These are phyloP conservation scores for Cryptomeria japonica DNA, from an alignment of 75 land plant genomes.

Conservation along the genomic window DNA sequence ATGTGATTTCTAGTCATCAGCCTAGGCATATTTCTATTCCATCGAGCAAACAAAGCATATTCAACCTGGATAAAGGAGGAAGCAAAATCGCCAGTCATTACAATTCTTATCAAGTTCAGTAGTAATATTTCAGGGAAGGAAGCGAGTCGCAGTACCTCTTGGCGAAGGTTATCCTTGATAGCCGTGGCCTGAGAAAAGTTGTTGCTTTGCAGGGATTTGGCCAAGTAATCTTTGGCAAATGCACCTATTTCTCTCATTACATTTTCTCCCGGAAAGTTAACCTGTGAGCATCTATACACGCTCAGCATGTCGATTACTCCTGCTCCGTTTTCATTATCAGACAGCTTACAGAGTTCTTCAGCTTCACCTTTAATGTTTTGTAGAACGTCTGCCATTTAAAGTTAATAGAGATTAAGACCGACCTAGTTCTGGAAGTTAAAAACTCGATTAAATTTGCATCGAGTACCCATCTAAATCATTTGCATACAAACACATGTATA, in stretches of 20 bases:
- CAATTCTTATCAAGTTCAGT: neutral
- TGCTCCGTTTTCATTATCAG: slow-evolving; percentile 75
- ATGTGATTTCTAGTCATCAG: slow-evolving; percentile 62
- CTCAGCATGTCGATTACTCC: slow-evolving; percentile 65
- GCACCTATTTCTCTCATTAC: slow-evolving; percentile 53
- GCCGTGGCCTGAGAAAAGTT: slow-evolving; percentile 5
- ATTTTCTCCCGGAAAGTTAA: slow-evolving; percentile 64
- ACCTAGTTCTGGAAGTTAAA: neutral
- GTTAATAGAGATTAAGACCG: neutral
- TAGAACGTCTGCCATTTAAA: slow-evolving; percentile 15
- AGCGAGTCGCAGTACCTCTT: slow-evolving; percentile 12
- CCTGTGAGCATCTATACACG: slow-evolving; percentile 73
- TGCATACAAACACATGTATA: slow-evolving; percentile 11
- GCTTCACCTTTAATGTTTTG: neutral
- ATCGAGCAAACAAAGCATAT: slow-evolving; percentile 70
- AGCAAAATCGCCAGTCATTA: too few relatives aligned
- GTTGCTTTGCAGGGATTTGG: neutral
- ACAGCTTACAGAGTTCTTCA: slow-evolving; percentile 1
- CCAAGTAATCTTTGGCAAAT: slow-evolving; percentile 33
- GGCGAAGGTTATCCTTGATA: slow-evolving; percentile 26
- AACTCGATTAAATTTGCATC: neutral
- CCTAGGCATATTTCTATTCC: slow-evolving; percentile 73
- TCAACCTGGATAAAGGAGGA: slow-evolving; percentile 47
- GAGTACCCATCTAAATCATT: neutral
- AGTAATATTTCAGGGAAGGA: neutral